Evolutionary conservation across 257 asterid species (phyloP).

Genomic region (Solanum chmielewskii): DNA sequence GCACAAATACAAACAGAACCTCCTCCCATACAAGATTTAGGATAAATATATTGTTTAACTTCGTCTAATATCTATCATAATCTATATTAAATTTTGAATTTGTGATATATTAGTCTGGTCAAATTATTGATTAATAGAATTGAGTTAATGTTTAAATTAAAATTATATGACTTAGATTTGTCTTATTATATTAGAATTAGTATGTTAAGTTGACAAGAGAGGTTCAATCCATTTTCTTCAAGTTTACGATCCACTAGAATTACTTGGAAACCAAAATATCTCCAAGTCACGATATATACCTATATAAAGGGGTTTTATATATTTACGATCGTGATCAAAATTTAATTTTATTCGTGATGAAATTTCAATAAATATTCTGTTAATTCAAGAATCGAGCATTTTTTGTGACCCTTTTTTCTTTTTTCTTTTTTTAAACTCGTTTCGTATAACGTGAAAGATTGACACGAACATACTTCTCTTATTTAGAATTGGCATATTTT

Average conservation of each 20-base stretch:
- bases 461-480: background rate
- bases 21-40: background rate
- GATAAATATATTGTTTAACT: too few species aligned
- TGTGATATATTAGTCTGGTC: background rate
- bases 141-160: too few species aligned
- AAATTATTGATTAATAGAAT: background rate
- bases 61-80: too few species aligned
- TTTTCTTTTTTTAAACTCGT: too few species aligned
- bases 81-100: background rate
- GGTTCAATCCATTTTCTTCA: background rate
- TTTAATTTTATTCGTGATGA: too few species aligned
- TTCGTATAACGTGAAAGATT: background rate
- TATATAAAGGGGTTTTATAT: background rate
- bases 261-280: too few species aligned
- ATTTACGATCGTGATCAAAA: too few species aligned
- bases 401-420: too few species aligned
- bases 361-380: too few species aligned
- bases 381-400: too few species aligned
- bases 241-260: too few species aligned
- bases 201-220: background rate
- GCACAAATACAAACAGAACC: background rate
- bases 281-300: background rate
- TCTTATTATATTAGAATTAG: background rate
- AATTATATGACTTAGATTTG: too few species aligned
- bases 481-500: background rate